Conservation (phyloP, 371 early-diverging fungal genomes). For the Batkoa obscura region DNA sequence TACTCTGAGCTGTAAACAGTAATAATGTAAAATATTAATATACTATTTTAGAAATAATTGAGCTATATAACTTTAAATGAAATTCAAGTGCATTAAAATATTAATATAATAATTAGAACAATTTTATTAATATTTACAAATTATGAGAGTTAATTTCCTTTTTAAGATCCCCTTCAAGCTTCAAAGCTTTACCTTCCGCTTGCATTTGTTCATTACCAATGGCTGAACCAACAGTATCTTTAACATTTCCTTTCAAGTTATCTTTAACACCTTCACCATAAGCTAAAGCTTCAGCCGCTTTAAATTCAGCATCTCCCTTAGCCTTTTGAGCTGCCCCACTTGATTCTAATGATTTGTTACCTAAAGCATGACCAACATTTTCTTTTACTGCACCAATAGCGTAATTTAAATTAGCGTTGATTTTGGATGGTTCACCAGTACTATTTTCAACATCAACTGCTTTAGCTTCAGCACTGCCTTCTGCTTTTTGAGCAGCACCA, state of each 20-base stretch:
- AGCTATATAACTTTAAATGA: too few relatives aligned
- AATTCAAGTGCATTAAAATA: too few relatives aligned
- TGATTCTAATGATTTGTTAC: conserved; percentile 9
- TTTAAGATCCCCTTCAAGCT: conserved; percentile 16
- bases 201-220: conserved; percentile 18
- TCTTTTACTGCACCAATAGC: conserved; percentile 15
- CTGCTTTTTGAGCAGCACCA: not conserved
- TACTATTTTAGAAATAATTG: too few relatives aligned
- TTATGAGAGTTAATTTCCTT: conserved; percentile 5
- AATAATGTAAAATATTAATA: too few relatives aligned
- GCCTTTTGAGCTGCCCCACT: conserved; percentile 11
- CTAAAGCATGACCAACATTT: conserved; percentile 10
- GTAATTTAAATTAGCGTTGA: conserved; percentile 8
- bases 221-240: conserved; percentile 18
- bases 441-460: not conserved
- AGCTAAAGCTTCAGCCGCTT: conserved; percentile 8
- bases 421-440: conserved; percentile 7
- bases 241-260: conserved; percentile 16
- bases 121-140: too few relatives aligned
- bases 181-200: conserved; percentile 18
- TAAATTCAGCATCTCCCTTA: conserved; percentile 11
- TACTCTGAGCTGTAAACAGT: too few relatives aligned
- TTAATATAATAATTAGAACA: too few relatives aligned
- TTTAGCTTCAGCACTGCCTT: not conserved
- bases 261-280: conserved; percentile 12